phyloP scores from a whole-genome alignment of 2,329 filamentous ascomycete species.

The Mariannaea elegans region DNA sequence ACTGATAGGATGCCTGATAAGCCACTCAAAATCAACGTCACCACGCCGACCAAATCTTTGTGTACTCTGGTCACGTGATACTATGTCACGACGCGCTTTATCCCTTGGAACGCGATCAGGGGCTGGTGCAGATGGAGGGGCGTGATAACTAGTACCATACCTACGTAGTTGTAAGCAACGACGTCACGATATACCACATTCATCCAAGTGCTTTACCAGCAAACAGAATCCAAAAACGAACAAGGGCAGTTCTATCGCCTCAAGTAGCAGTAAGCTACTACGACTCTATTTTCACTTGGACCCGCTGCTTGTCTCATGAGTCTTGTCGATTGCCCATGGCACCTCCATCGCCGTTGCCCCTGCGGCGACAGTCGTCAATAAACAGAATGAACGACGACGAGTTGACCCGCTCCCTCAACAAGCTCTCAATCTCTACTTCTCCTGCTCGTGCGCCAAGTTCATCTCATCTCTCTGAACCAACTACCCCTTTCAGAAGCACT shows the following conservation, averaged over 20 bases:
- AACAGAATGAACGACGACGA: slow-evolving; percentile 44
- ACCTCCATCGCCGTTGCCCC: slow-evolving; percentile 41
- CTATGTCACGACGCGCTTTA: slow-evolving; percentile 12
- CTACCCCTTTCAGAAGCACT: slow-evolving; percentile 51
- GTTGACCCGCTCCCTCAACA: slow-evolving; percentile 53
- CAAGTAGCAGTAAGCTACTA: slow-evolving; percentile 2
- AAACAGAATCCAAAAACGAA: slow-evolving; percentile 11
- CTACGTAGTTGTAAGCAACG: background rate
- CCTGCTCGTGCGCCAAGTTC: slow-evolving; percentile 40
- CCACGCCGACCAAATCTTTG: background rate
- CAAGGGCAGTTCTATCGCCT: slow-evolving; percentile 6
- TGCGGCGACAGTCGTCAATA: slow-evolving; percentile 47
- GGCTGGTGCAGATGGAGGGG: slow-evolving; percentile 20
- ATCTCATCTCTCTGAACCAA: slow-evolving; percentile 49
- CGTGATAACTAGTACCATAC: background rate
- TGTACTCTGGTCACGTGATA: slow-evolving; percentile 5
- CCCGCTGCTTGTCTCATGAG: slow-evolving; percentile 27
- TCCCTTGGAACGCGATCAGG: slow-evolving; percentile 16
- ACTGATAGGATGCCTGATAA: background rate
- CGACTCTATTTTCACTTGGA: background rate
- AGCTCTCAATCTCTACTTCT: slow-evolving; percentile 53
- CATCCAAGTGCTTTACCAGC: slow-evolving; percentile 8
- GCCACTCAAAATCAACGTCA: slow-evolving; percentile 3
- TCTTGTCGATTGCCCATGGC: slow-evolving; percentile 39
- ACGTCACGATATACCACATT: slow-evolving; percentile 20